phyloP scores from a whole-genome alignment of 805 yeast genomes.

The Isabelozyma gotoi region DNA sequence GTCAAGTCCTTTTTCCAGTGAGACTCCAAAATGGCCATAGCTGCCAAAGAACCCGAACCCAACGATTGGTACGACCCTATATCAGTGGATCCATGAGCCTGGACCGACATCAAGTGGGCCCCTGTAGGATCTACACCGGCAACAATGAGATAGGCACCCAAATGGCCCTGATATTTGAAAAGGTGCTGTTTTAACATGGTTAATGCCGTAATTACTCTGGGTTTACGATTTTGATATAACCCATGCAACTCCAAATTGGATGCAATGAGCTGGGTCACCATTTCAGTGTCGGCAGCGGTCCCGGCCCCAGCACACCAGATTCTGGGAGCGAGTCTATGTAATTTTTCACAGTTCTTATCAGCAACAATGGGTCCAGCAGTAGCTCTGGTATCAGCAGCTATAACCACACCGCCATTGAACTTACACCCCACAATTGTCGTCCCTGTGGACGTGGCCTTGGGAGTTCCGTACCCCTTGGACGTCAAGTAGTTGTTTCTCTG shows the following conservation, averaged over 20 bases:
- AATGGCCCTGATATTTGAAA: conserved; percentile 94
- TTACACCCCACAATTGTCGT: conserved; percentile 98
- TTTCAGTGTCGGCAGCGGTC: conserved; percentile 99
- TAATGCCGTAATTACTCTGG: conserved; percentile 90
- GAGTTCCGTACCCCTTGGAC: conserved; percentile 70
- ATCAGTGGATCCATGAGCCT: conserved; percentile 98
- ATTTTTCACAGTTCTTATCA: conserved; percentile 95
- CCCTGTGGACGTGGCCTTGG: conserved; percentile 95
- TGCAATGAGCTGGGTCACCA: conserved; percentile 91
- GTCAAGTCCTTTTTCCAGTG: conserved; percentile 78
- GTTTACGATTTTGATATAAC: conserved; percentile 77
- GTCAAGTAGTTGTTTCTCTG: conserved; percentile 82
- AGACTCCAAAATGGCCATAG: conserved; percentile 95
- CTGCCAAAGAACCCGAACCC: conserved; percentile 97
- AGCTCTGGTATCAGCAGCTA: conserved; percentile 99
- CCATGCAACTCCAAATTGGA: conserved; percentile 91
- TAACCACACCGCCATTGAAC: conserved; percentile 90
- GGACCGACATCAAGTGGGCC: conserved; percentile 86
- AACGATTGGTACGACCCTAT: conserved; percentile 89
- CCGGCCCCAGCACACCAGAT: conserved; percentile 99
- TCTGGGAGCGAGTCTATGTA: conserved; percentile 84
- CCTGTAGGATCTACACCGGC: conserved; percentile 98
- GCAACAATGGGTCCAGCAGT: conserved; percentile 96
- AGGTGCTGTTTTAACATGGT: conserved; percentile 93
- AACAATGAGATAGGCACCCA: conserved; percentile 97